Evolutionary conservation across 2,329 filamentous ascomycete species (phyloP).

Genomic region (Eutypa lata): DNA sequence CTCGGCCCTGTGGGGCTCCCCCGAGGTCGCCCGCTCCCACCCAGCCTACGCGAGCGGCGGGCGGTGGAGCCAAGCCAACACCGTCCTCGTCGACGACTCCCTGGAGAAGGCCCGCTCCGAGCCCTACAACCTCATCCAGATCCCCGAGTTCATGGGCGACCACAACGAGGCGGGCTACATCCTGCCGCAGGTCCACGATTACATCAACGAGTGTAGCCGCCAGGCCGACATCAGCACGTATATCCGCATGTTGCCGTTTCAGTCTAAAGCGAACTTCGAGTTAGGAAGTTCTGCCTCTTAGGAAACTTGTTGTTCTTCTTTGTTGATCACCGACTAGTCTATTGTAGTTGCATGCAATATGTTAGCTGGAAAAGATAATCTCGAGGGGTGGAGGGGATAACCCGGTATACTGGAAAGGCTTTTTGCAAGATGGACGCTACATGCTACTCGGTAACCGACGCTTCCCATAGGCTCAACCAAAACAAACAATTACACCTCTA

Average conservation of each 20-base stretch:
- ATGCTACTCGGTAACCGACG: too few species aligned
- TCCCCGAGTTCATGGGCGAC: conserved; percentile 70
- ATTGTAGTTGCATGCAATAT: too few species aligned
- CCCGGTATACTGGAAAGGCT: too few species aligned
- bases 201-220: conserved; percentile 52
- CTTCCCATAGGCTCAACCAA: too few species aligned
- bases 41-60: conserved; percentile 36
- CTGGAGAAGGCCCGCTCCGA: conserved; percentile 76
- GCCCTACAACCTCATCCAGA: conserved; percentile 75
- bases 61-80: conserved; percentile 79
- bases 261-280: conserved; percentile 26
- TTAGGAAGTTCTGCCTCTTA: conserved; percentile 1
- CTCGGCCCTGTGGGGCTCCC: conserved; percentile 64
- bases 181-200: conserved; percentile 59
- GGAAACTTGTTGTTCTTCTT: too few species aligned
- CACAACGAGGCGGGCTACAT: conserved; percentile 39
- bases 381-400: not conserved
- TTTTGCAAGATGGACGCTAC: too few species aligned
- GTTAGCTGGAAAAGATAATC: not conserved
- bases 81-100: conserved; percentile 85
- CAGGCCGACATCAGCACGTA: conserved; percentile 62
- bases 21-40: conserved; percentile 39
- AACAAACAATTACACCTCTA: too few species aligned
- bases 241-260: conserved; percentile 51
- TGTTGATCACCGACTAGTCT: too few species aligned